Evolutionary conservation across 345 rosid species (phyloP).

Genomic region (Hibiscus mutabilis): DNA sequence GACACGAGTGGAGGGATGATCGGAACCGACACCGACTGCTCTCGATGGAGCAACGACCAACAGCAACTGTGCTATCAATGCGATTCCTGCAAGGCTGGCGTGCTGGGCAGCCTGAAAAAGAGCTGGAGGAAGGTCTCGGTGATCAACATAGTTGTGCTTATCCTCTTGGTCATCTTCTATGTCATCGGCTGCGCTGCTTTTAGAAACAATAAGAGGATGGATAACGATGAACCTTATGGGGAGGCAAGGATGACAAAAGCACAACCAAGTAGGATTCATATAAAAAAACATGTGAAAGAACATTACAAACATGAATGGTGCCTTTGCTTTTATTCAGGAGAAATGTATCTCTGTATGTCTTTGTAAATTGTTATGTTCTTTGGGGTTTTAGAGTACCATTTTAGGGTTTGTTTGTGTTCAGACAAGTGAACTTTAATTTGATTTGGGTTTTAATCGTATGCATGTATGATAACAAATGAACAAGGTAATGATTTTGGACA

Average conservation of each 20-base stretch:
- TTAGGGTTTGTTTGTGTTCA: conserved; percentile 14
- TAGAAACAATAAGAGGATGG: conserved; percentile 69
- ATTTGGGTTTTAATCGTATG: neutral
- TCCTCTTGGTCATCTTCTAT: conserved; percentile 68
- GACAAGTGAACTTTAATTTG: neutral
- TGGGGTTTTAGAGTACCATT: neutral
- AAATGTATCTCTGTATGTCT: neutral
- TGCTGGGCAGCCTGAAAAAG: conserved; percentile 69
- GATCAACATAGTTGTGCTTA: conserved; percentile 66
- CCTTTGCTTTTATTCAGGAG: neutral
- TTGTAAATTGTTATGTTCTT: neutral
- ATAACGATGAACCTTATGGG: conserved; percentile 72
- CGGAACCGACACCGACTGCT: conserved; percentile 50
- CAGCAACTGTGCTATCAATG: conserved; percentile 61
- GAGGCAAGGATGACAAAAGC: conserved; percentile 75
- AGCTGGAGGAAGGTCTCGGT: conserved; percentile 96
- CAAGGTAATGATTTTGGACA: neutral
- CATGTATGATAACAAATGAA: neutral
- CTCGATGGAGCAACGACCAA: conserved; percentile 69
- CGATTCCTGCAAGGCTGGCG: conserved; percentile 88
- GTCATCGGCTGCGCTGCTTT: conserved; percentile 77
- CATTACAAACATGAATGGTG: neutral
- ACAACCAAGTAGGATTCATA: conserved; percentile 57
- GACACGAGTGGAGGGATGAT: conserved; percentile 15
- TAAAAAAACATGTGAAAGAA: neutral